Evolutionary conservation across 2,329 filamentous ascomycete species (phyloP), one percentile per base, ranked within the genome.

Genomic region (Fusarium denticulatum): DNA sequence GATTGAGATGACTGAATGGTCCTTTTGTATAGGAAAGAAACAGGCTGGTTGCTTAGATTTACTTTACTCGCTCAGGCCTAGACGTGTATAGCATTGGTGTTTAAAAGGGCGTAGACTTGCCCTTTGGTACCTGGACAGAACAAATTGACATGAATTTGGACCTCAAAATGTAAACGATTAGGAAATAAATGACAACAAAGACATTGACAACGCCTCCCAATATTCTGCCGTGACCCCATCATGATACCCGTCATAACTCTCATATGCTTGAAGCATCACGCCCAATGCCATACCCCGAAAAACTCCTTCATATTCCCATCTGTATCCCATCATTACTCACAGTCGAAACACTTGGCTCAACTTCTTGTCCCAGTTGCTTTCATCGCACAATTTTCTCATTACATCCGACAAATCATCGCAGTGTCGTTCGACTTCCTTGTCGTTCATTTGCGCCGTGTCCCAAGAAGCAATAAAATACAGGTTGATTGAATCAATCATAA

Each of bases 401-500:
- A 81, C 75, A 22, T 78, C 76, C 7, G 79, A 78, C 56, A 83
- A 67, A 2, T 26, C 34, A 14, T 82, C 79, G 24, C 81, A 82
- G 59, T 79, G 69, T 2, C 43, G 68, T 28, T 83, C 79, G 0
- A 83, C 72, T 50, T 83, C 78, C 15, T 55, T 64, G 6, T 75
- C 76, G 34, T 79, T 82, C 78, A 83, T 75, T 73, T 83, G 82
- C 4, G 82, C 81, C n/a, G 82, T 83, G 47, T 83, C 82, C 82
- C 82, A 83, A 3, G 81, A 82, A 9, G 80, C 82, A 50, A 83
- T 75, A 60, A 82, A 81, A 46, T 82, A 79, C 42, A 84, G 43
- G 47, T 80, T 80, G 10, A 75, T 73, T 0, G 72, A 64, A 60
- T 82, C 80, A 18, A 82, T 56, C 79, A 80, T 80, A 61, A 82